Conservation (phyloP, 495 filamentous ascomycete genomes). For the Penicillium silybi region DNA sequence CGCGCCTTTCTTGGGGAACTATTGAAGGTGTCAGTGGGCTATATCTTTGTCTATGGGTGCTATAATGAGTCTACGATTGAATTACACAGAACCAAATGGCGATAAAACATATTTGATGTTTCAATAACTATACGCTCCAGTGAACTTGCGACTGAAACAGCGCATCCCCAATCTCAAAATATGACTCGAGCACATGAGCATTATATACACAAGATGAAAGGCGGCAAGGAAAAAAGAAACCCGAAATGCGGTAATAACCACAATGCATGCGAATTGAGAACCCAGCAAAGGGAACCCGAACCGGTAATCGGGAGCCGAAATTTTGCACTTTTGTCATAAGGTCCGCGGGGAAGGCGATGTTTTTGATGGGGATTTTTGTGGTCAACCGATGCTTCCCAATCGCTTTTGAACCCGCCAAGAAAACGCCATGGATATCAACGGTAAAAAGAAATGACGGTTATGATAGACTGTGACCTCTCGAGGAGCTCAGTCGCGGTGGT, state of each 20-base stretch:
- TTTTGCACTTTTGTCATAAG: constrained; percentile 4
- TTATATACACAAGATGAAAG: constrained; percentile 23
- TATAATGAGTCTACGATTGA: background rate
- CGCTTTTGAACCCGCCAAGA: constrained; percentile 40
- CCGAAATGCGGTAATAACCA: constrained; percentile 9
- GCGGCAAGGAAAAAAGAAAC: constrained; percentile 2
- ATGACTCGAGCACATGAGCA: constrained; percentile 19
- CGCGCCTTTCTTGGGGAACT: background rate
- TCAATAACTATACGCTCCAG: constrained; percentile 12
- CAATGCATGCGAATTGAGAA: constrained; percentile 6
- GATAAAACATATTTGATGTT: constrained; percentile 9
- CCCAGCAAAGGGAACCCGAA: background rate
- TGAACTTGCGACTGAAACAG: constrained; percentile 3
- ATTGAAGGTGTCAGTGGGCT: background rate
- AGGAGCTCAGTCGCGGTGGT: constrained; percentile 14
- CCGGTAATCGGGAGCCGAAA: constrained; percentile 1
- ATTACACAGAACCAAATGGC: background rate
- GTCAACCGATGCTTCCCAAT: constrained; percentile 21
- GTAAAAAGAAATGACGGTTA: constrained; percentile 27
- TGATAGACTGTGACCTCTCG: constrained; percentile 16
- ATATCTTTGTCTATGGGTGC: background rate
- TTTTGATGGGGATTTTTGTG: constrained; percentile 11
- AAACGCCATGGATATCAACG: constrained; percentile 49
- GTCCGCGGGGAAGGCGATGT: constrained; percentile 3
- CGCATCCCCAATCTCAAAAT: constrained; percentile 4